phyloP scores from a whole-genome alignment of 1,284 basidiomycete species.

The Schizophyllum commune region DNA sequence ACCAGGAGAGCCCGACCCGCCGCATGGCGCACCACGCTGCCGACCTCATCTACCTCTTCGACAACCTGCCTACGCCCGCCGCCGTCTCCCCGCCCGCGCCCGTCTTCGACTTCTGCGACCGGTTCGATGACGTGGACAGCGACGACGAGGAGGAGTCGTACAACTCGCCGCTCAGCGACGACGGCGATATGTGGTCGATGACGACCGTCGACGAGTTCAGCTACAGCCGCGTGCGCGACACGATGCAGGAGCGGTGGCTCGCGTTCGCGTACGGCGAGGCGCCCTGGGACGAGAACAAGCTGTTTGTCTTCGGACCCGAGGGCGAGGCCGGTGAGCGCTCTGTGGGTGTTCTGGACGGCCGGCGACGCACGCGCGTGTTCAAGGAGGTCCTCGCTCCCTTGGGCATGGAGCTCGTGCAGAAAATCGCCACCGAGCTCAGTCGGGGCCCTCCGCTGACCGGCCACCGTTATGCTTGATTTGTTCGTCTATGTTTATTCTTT shows the following conservation, averaged over 20 bases:
- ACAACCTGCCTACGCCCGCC: constrained; percentile 50
- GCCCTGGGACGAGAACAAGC: constrained; percentile 59
- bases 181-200: constrained; percentile 35
- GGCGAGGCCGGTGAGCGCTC: constrained; percentile 60
- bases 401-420: constrained; percentile 56
- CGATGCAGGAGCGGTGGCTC: constrained; percentile 65
- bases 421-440: constrained; percentile 63
- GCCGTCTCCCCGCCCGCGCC: constrained; percentile 15
- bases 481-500: not conserved
- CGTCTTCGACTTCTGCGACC: constrained; percentile 26
- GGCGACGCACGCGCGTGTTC: constrained; percentile 46
- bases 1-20: constrained; percentile 62
- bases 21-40: constrained; percentile 58
- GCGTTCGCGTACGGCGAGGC: constrained; percentile 63
- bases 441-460: constrained; percentile 46
- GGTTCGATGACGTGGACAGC: constrained; percentile 32
- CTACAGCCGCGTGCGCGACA: constrained; percentile 55
- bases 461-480: not conserved
- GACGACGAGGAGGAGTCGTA: constrained; percentile 20
- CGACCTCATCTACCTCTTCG: constrained; percentile 70
- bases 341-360: constrained; percentile 43
- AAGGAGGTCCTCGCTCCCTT: constrained; percentile 56
- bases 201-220: constrained; percentile 55
- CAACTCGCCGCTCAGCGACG: constrained; percentile 18
- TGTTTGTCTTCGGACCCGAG: constrained; percentile 70